Conservation (phyloP, 2,329 filamentous ascomycete species). For the Cladophialophora exuberans region DNA sequence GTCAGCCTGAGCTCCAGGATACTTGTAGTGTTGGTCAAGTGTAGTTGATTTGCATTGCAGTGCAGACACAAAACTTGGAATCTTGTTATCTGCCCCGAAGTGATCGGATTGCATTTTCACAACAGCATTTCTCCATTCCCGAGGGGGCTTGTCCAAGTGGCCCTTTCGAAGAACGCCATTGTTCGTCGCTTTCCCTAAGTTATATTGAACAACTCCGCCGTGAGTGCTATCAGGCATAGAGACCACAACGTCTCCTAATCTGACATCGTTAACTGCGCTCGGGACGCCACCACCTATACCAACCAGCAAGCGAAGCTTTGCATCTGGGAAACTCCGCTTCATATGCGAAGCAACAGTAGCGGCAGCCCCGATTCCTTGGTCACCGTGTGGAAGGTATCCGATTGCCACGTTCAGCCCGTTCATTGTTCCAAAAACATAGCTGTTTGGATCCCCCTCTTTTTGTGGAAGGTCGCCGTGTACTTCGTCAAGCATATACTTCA, state of each 20-base stretch:
- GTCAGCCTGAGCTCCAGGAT: too few species aligned
- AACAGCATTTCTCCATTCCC: too few species aligned
- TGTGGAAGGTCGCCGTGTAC: slow-evolving; percentile 23
- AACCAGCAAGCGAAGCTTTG: slow-evolving; percentile 34
- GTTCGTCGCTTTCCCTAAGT: slow-evolving; percentile 26
- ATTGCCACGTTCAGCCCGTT: slow-evolving; percentile 31
- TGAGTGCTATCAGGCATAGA: slow-evolving; percentile 30
- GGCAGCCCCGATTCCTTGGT: slow-evolving; percentile 28
- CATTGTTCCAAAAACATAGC: slow-evolving; percentile 30
- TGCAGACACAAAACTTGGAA: too few species aligned
- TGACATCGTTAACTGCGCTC: slow-evolving; percentile 26
- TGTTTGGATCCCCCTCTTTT: slow-evolving; percentile 3
- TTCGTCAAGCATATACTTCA: slow-evolving; percentile 34
- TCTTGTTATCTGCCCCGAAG: too few species aligned
- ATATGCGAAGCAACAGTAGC: slow-evolving; percentile 30
- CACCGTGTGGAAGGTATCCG: slow-evolving; percentile 22
- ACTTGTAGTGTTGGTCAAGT: too few species aligned
- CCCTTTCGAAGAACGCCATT: too few species aligned
- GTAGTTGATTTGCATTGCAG: too few species aligned
- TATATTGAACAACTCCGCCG: slow-evolving; percentile 33
- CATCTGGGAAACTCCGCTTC: slow-evolving; percentile 28
- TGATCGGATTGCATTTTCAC: too few species aligned
- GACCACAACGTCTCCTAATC: slow-evolving; percentile 36
- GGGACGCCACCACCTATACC: slow-evolving; percentile 36
- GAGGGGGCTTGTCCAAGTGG: too few species aligned